Conservation (phyloP, 1,284 basidiomycete genomes). For the Puccinia horiana region DNA sequence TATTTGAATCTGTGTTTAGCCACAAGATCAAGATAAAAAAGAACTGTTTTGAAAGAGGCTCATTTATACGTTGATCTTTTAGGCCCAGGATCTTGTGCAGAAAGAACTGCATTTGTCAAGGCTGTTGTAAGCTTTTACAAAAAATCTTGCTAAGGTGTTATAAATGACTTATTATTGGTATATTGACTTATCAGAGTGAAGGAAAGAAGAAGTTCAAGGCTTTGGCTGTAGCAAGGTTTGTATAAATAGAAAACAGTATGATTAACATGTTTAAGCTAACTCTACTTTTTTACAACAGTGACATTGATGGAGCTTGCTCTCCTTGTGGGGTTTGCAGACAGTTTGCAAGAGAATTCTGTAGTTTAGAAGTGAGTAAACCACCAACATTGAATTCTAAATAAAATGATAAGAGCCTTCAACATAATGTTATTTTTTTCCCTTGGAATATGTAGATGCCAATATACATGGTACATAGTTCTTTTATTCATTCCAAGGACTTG, state of each 20-base stretch:
- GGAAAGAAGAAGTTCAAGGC: conserved; percentile 46
- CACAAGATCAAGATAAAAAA: not conserved
- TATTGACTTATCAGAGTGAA: conserved; percentile 37
- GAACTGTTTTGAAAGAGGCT: not conserved
- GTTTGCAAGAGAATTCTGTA: conserved; percentile 48
- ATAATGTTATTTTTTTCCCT: not conserved
- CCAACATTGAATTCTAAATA: too few relatives aligned
- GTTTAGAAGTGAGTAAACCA: conserved; percentile 45
- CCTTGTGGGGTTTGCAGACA: conserved; percentile 49
- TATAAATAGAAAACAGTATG: not conserved
- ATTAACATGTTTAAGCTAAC: not conserved
- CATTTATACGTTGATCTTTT: not conserved
- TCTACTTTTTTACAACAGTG: conserved; percentile 2
- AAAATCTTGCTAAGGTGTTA: too few relatives aligned
- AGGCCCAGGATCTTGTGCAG: conserved; percentile 49
- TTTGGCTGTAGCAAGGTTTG: conserved; percentile 45
- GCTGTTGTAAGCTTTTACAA: conserved; percentile 47
- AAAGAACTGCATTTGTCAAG: conserved; percentile 49
- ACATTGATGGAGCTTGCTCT: conserved; percentile 43
- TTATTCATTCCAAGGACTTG: conserved; percentile 22
- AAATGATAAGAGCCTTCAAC: not conserved
- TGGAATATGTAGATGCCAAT: conserved; percentile 48
- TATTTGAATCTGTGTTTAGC: not conserved
- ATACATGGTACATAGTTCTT: conserved; percentile 37
- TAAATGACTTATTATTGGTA: not conserved